Evolutionary conservation across 2,329 filamentous ascomycete genomes (phyloP).

Genomic region (Pseudogymnoascus sp.): DNA sequence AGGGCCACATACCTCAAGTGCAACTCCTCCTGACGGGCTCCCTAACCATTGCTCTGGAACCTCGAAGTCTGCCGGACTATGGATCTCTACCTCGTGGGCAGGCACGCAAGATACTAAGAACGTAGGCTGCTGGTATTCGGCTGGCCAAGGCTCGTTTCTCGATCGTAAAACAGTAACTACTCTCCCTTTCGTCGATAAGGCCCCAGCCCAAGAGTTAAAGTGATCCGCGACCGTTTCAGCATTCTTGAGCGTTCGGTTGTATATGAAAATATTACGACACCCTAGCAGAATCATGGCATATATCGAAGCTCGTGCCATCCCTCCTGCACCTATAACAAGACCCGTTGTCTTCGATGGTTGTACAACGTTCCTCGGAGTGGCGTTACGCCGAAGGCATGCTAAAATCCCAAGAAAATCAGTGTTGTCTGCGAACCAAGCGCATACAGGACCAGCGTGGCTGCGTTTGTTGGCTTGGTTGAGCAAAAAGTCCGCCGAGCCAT

Average conservation of each 20-base stretch:
- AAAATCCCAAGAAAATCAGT: conserved; percentile 73
- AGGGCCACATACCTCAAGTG: conserved; percentile 46
- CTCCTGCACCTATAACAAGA: conserved; percentile 58
- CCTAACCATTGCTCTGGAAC: conserved; percentile 63
- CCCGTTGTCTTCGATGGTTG: conserved; percentile 40
- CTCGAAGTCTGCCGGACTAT: conserved; percentile 61
- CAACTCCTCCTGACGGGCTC: conserved; percentile 67
- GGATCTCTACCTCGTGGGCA: conserved; percentile 57
- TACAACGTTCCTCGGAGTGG: conserved; percentile 65
- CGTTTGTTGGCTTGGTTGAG: background rate
- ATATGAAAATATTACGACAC: conserved; percentile 67
- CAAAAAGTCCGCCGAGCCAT: conserved; percentile 42
- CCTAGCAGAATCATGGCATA: conserved; percentile 74
- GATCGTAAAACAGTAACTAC: conserved; percentile 46
- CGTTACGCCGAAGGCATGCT: conserved; percentile 50
- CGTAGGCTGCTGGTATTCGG: conserved; percentile 55
- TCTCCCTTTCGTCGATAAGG: conserved; percentile 23
- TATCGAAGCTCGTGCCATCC: conserved; percentile 71
- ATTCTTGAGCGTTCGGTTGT: conserved; percentile 62
- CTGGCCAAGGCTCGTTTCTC: conserved; percentile 57
- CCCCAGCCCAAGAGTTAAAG: conserved; percentile 47
- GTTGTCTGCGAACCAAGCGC: conserved; percentile 59
- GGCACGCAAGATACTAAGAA: conserved; percentile 73
- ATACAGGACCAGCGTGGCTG: conserved; percentile 56
- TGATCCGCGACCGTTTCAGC: conserved; percentile 61